Evolutionary conservation across 2,329 filamentous ascomycete genomes (phyloP).

Genomic region (Calonectria pseudoreteaudii): DNA sequence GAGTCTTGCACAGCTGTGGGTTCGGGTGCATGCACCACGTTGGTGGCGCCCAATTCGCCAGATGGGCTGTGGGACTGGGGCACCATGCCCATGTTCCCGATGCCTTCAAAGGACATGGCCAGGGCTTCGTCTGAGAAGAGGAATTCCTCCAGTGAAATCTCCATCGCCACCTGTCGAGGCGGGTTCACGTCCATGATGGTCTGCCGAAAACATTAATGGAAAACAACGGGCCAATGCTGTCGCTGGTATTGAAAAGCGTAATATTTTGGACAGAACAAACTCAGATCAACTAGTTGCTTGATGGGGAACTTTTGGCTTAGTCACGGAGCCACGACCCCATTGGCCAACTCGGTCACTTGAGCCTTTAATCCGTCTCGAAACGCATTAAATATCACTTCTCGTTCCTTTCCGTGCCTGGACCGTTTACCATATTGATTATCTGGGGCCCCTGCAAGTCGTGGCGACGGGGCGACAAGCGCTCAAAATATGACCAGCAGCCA

Average conservation of each 20-base stretch:
- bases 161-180: slow-evolving; percentile 24
- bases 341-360: not conserved
- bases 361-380: not conserved
- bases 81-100: slow-evolving; percentile 17
- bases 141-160: slow-evolving; percentile 40
- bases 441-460: not conserved
- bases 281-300: not conserved
- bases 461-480: not conserved
- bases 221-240: not conserved
- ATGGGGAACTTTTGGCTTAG: slow-evolving; percentile 14
- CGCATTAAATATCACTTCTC: not conserved
- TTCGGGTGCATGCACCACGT: not conserved
- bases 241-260: not conserved
- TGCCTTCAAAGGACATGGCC: slow-evolving; percentile 33
- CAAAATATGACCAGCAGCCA: not conserved
- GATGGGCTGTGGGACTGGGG: slow-evolving; percentile 30
- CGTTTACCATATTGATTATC: not conserved
- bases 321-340: slow-evolving; percentile 10
- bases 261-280: not conserved
- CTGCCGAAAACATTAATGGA: not conserved
- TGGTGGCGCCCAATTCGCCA: slow-evolving; percentile 15
- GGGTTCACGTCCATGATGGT: not conserved
- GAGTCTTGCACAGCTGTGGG: not conserved
- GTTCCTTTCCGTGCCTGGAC: not conserved
- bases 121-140: slow-evolving; percentile 34